Conservation (phyloP, 1,284 basidiomycete species). For the Heterobasidion parviporum region DNA sequence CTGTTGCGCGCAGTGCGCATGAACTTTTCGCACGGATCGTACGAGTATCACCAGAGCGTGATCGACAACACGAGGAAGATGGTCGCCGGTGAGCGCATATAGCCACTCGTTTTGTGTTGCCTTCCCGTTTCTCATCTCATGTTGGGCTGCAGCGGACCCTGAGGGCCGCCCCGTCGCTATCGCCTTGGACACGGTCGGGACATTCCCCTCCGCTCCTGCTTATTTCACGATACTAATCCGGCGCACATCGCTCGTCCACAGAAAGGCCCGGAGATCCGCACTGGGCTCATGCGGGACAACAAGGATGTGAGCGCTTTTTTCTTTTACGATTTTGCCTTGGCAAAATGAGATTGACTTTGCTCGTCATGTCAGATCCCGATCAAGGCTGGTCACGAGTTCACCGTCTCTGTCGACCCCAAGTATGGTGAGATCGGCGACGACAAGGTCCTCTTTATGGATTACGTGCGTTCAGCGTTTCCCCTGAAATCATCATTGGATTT, state of each 20-base stretch:
- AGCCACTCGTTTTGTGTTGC: neutral
- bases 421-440: constrained; percentile 78
- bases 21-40: constrained; percentile 97
- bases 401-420: constrained; percentile 78
- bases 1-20: constrained; percentile 67
- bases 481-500: constrained; percentile 11
- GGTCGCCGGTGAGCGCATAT: constrained; percentile 45
- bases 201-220: neutral
- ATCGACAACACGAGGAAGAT: constrained; percentile 92
- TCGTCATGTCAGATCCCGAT: constrained; percentile 58
- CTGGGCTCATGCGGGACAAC: constrained; percentile 85
- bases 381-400: constrained; percentile 91
- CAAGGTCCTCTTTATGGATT: constrained; percentile 86
- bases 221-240: constrained; percentile 5
- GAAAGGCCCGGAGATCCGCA: constrained; percentile 99
- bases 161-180: constrained; percentile 91
- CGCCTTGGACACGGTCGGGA: constrained; percentile 86
- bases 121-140: neutral
- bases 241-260: constrained; percentile 23
- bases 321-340: constrained; percentile 1
- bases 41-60: constrained; percentile 96
- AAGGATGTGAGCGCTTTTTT: constrained; percentile 60
- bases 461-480: constrained; percentile 41
- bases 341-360: constrained; percentile 3
- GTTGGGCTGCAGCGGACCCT: constrained; percentile 39